Evolutionary conservation across 495 filamentous ascomycete genomes (phyloP).

Genomic region (Niebla homalea): DNA sequence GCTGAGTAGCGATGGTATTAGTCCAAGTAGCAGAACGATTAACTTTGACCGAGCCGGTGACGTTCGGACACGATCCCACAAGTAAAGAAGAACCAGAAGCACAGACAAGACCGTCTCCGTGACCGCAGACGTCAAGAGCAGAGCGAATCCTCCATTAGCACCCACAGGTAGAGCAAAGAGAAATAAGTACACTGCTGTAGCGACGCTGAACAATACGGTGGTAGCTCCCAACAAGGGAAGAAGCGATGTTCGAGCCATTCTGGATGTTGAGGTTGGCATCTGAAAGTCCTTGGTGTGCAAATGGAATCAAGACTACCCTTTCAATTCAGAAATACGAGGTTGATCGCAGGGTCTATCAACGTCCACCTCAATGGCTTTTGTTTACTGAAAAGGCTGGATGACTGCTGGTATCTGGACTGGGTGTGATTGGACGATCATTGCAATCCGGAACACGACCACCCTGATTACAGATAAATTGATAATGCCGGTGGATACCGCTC

Average conservation of each 20-base stretch:
- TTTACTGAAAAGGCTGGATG: no score
- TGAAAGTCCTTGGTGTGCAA: no score
- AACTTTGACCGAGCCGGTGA: conserved; percentile 14
- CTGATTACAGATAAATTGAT: neutral
- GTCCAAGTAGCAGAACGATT: conserved; percentile 5
- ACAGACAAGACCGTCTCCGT: conserved; percentile 11
- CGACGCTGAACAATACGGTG: conserved; percentile 15
- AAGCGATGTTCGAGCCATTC: conserved; percentile 9
- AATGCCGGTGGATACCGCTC: neutral
- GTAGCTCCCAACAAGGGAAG: conserved; percentile 14
- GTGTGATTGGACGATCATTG: no score
- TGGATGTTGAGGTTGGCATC: neutral
- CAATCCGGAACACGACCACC: no score
- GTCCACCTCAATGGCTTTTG: no score
- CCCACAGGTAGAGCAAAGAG: conserved; percentile 19
- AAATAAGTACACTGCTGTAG: conserved; percentile 19
- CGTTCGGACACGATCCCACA: conserved; percentile 8
- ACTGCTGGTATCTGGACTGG: no score
- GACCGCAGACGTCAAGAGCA: conserved; percentile 19
- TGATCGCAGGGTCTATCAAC: no score
- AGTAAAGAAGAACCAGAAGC: conserved; percentile 5
- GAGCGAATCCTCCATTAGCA: conserved; percentile 2
- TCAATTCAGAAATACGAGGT: no score
- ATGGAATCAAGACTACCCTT: no score
- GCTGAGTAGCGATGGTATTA: conserved; percentile 12